These are phyloP conservation scores for Simmondsia chinensis DNA, from an alignment of 148 eudicot genomes.

Conservation along the genomic window DNA sequence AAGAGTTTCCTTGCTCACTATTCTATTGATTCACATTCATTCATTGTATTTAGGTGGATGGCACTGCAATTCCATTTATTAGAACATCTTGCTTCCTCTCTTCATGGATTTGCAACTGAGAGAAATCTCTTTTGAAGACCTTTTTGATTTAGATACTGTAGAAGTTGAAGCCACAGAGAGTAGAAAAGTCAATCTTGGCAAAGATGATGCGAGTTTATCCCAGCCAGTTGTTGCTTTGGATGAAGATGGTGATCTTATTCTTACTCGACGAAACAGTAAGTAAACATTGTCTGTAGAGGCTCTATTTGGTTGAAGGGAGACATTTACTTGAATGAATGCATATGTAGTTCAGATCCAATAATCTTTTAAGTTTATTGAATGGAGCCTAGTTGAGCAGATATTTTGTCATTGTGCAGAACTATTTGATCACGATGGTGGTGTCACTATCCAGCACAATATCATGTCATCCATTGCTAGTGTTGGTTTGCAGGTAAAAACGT, in stretches of 20 bases:
- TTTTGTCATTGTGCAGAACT: slow-evolving; percentile 31
- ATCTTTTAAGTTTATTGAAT: neutral
- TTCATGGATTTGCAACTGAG: too few species aligned
- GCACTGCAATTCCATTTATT: too few species aligned
- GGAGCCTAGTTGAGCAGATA: neutral
- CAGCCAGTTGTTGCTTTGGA: slow-evolving; percentile 34
- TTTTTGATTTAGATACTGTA: slow-evolving; percentile 4
- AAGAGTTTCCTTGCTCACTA: too few species aligned
- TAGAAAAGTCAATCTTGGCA: slow-evolving; percentile 2
- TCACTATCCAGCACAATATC: slow-evolving; percentile 76
- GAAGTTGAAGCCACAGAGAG: slow-evolving; percentile 13
- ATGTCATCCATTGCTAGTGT: slow-evolving; percentile 78
- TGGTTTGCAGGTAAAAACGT: slow-evolving; percentile 75
- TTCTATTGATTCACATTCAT: too few species aligned
- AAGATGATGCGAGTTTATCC: slow-evolving; percentile 10
- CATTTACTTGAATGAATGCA: neutral
- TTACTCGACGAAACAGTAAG: slow-evolving; percentile 59
- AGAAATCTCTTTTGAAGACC: neutral
- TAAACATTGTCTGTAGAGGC: too few species aligned
- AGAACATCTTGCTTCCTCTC: too few species aligned
- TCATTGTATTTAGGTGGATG: too few species aligned
- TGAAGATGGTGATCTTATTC: slow-evolving; percentile 90
- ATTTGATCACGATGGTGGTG: slow-evolving; percentile 19
- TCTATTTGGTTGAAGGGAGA: neutral
- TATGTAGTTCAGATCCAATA: neutral